Conservation (phyloP, 805 yeast species). For the Hemisphaericaspora nanyangensis region DNA sequence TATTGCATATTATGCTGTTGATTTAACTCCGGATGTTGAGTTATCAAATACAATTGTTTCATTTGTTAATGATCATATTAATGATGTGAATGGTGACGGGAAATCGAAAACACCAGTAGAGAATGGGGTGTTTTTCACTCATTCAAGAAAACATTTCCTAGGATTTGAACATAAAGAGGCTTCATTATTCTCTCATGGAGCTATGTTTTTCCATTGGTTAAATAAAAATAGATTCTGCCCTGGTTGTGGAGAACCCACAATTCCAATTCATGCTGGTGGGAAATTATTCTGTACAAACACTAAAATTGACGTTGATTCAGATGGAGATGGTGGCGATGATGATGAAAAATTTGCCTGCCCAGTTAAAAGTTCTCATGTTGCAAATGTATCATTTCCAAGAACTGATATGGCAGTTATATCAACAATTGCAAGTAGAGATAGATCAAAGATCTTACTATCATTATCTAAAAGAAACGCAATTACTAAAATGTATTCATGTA, state of each 20-base stretch:
- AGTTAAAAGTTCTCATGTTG: slow-evolving; percentile 41
- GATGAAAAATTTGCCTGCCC: slow-evolving; percentile 29
- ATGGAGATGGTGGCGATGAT: no score
- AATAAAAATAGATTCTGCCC: slow-evolving; percentile 72
- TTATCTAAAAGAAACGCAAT: slow-evolving; percentile 58
- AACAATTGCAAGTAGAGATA: slow-evolving; percentile 63
- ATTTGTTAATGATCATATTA: slow-evolving; percentile 15
- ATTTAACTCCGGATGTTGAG: slow-evolving; percentile 44
- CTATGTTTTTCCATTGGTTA: slow-evolving; percentile 85
- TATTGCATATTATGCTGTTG: slow-evolving; percentile 62
- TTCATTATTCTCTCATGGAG: slow-evolving; percentile 72
- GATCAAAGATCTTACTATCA: slow-evolving; percentile 65
- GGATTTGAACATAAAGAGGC: slow-evolving; percentile 45
- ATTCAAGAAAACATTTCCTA: slow-evolving; percentile 34
- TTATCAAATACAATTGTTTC: slow-evolving; percentile 32
- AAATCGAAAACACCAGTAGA: slow-evolving; percentile 10
- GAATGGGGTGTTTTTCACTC: slow-evolving; percentile 24
- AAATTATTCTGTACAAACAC: slow-evolving; percentile 47
- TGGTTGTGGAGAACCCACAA: slow-evolving; percentile 70
- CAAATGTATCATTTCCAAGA: slow-evolving; percentile 85
- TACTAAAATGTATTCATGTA: slow-evolving; percentile 65
- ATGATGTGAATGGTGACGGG: slow-evolving; percentile 1
- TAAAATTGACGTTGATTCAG: slow-evolving; percentile 7
- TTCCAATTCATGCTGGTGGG: slow-evolving; percentile 68
- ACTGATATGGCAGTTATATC: slow-evolving; percentile 87